Conservation (phyloP, 2,329 filamentous ascomycete genomes). For the Talaromyces sp. region DNA sequence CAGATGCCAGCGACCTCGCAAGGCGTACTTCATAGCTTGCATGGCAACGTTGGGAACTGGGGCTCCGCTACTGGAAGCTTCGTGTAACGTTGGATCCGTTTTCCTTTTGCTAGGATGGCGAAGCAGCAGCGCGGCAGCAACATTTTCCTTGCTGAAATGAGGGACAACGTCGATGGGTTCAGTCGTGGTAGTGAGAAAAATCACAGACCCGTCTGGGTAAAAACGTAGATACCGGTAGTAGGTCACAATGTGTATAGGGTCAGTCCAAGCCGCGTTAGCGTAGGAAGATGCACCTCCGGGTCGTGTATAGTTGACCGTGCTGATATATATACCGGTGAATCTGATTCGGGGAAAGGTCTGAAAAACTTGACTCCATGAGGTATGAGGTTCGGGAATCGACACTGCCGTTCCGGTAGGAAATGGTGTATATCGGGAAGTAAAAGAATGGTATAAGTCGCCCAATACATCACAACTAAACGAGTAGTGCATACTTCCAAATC, state of each 20-base stretch:
- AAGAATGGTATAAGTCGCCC: slow-evolving; percentile 41
- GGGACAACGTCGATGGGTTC: slow-evolving; percentile 87
- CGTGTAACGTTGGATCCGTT: slow-evolving; percentile 39
- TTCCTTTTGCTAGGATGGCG: slow-evolving; percentile 37
- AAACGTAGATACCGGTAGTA: slow-evolving; percentile 97
- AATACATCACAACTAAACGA: slow-evolving; percentile 62
- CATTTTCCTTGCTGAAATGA: slow-evolving; percentile 68
- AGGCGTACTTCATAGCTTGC: slow-evolving; percentile 64
- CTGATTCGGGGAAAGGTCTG: slow-evolving; percentile 77
- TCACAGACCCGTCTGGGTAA: slow-evolving; percentile 80
- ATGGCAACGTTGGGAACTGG: slow-evolving; percentile 39
- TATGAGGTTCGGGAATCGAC: slow-evolving; percentile 41
- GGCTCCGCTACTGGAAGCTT: slow-evolving; percentile 24
- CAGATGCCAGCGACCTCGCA: slow-evolving; percentile 63
- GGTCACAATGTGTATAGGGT: slow-evolving; percentile 89
- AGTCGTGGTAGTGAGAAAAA: slow-evolving; percentile 74
- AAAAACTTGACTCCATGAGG: slow-evolving; percentile 66
- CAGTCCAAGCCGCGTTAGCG: slow-evolving; percentile 70
- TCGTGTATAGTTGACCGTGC: slow-evolving; percentile 90
- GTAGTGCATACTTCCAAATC: slow-evolving; percentile 81
- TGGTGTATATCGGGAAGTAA: slow-evolving; percentile 34
- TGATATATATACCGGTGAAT: slow-evolving; percentile 95
- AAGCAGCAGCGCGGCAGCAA: slow-evolving; percentile 42
- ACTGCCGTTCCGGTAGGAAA: slow-evolving; percentile 30
- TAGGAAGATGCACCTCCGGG: slow-evolving; percentile 66